phyloP scores from a whole-genome alignment of 192 early-diverging fungal species.

The Allomyces javanicus region DNA sequence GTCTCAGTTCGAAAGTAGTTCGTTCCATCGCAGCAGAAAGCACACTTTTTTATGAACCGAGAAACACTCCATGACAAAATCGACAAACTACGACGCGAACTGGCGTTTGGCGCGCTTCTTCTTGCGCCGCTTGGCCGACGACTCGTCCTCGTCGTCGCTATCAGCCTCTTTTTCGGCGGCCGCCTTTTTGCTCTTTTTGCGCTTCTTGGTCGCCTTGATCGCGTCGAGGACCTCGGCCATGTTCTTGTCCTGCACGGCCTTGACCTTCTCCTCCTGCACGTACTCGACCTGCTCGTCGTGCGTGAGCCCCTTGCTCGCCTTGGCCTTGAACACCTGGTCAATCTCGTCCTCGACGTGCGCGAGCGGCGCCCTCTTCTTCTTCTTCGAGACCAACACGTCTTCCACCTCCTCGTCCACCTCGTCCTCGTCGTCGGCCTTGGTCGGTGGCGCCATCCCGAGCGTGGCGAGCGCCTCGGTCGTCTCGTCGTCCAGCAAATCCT shows the following conservation, averaged over 20 bases:
- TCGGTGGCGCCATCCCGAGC: constrained; percentile 8
- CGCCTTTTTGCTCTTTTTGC: constrained; percentile 20
- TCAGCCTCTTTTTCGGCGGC: no score
- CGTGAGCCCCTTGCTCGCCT: neutral
- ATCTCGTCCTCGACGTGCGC: neutral
- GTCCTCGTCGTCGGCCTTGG: constrained; percentile 6
- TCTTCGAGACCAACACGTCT: constrained; percentile 15
- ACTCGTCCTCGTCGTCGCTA: no score
- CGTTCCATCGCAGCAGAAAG: no score
- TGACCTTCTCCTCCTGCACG: neutral
- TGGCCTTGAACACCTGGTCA: neutral
- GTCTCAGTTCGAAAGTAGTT: no score
- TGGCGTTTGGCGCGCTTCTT: no score
- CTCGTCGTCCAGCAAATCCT: constrained; percentile 45
- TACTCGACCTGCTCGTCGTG: neutral
- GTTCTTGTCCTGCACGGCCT: constrained; percentile 16
- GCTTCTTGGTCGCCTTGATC: constrained; percentile 29
- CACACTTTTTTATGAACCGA: no score
- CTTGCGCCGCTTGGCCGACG: no score
- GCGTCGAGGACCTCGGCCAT: constrained; percentile 29
- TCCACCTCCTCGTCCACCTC: constrained; percentile 7
- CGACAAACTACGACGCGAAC: no score
- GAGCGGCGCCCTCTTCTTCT: constrained; percentile 20
- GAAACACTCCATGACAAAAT: no score
- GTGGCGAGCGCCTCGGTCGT: constrained; percentile 10